Evolutionary conservation across 2,329 filamentous ascomycete genomes (phyloP).

Genomic region (Trichoderma sp.): DNA sequence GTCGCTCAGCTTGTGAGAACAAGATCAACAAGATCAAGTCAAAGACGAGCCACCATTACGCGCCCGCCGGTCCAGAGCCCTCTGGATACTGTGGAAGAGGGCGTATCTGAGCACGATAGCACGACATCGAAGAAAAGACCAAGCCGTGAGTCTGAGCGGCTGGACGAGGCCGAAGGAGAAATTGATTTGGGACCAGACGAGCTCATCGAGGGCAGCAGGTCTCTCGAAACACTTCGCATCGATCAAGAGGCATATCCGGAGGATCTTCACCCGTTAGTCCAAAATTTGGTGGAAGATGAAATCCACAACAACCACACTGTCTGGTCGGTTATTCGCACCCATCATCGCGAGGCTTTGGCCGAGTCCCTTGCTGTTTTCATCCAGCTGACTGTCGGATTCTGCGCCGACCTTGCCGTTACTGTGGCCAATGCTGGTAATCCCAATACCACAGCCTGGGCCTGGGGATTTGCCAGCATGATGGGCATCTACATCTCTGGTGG

Average conservation of each 20-base stretch:
- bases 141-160: neutral
- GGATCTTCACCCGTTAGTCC: slow-evolving; percentile 13
- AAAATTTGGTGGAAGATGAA: slow-evolving; percentile 7
- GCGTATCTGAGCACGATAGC: neutral
- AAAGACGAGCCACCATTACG: neutral
- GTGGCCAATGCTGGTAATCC: slow-evolving; percentile 15
- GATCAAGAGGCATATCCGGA: slow-evolving; percentile 16
- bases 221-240: slow-evolving; percentile 1
- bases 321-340: slow-evolving; percentile 6
- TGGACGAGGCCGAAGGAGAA: neutral
- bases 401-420: slow-evolving; percentile 11
- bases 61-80: neutral
- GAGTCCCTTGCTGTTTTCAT: neutral
- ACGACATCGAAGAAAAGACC: neutral
- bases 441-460: slow-evolving; percentile 15
- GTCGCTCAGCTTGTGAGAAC: neutral
- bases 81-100: neutral
- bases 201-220: neutral
- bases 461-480: slow-evolving; percentile 20
- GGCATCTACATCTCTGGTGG: slow-evolving; percentile 19
- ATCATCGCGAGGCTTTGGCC: slow-evolving; percentile 1
- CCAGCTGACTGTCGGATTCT: slow-evolving; percentile 6
- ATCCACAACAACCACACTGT: slow-evolving; percentile 17
- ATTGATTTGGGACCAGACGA: neutral
- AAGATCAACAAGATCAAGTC: neutral